phyloP scores from a whole-genome alignment of 208 protist species.

The Trypanosoma boissoni region DNA sequence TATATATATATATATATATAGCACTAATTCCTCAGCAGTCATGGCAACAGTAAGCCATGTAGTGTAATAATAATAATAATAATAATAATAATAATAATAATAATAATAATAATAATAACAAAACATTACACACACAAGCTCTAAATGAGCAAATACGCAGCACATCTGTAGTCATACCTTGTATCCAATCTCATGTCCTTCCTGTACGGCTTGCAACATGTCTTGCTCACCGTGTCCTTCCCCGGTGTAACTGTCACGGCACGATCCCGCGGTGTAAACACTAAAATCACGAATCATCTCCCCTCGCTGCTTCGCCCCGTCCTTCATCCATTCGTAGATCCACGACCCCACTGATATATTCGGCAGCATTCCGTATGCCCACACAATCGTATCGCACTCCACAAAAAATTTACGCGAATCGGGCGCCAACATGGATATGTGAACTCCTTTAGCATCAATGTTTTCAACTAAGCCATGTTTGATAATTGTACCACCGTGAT shows the following conservation, averaged over 20 bases:
- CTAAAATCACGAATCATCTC: conserved; percentile 78
- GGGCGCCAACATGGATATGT: conserved; percentile 58
- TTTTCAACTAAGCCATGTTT: conserved; percentile 62
- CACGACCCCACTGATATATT: conserved; percentile 76
- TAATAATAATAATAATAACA: conserved; percentile 1
- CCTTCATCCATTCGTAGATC: conserved; percentile 88
- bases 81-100: conserved; percentile 2
- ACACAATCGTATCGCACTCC: conserved; percentile 84
- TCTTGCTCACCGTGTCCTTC: conserved; percentile 85
- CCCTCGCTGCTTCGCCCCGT: conserved; percentile 69
- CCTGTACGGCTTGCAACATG: conserved; percentile 73
- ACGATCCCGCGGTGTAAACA: conserved; percentile 74
- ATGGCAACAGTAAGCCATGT: too few relatives aligned
- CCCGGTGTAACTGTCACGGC: conserved; percentile 68
- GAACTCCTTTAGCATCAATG: conserved; percentile 62
- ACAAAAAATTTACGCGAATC: conserved; percentile 48
- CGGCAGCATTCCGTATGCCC: conserved; percentile 79
- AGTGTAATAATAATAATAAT: too few relatives aligned
- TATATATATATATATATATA: too few relatives aligned
- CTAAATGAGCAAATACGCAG: not conserved
- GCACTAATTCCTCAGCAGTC: too few relatives aligned
- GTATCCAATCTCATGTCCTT: conserved; percentile 82
- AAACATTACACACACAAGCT: not conserved
- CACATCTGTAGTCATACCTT: conserved; percentile 54
- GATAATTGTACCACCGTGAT: conserved; percentile 66